Percentiles rank a stretch among this genome's conserved stretches.
phyloP scores from a whole-genome alignment of 164 flowering plant species.

The Vitis cinerea region DNA sequence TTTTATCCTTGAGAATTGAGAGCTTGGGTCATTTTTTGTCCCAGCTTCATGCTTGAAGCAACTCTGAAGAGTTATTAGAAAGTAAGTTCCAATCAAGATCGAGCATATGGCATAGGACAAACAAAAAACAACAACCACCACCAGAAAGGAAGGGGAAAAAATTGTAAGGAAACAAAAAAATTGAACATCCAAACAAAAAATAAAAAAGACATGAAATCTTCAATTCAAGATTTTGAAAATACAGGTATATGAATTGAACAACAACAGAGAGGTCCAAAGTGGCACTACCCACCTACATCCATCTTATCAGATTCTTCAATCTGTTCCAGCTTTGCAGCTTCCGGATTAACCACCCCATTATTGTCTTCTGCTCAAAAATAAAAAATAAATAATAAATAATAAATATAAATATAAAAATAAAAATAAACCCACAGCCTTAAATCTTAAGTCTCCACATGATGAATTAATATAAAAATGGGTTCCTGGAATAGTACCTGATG shows the following conservation, averaged over 20 bases:
- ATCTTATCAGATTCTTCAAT: conserved; percentile 35
- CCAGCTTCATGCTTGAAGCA: no score
- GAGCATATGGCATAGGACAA: neutral
- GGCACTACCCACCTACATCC: conserved; percentile 50
- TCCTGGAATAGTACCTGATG: conserved; percentile 42
- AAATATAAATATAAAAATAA: neutral
- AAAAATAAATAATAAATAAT: neutral
- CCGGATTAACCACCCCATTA: conserved; percentile 31
- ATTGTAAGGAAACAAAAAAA: no score
- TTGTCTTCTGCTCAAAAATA: conserved; percentile 30
- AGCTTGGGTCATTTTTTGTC: no score
- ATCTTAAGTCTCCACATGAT: neutral
- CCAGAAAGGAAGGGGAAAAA: no score
- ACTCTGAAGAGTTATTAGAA: neutral
- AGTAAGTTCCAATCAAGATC: neutral
- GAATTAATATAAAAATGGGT: neutral
- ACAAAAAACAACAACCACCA: neutral
- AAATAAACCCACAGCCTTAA: no score
- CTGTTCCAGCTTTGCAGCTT: conserved; percentile 36
- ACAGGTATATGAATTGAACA: neutral
- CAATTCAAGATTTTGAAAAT: neutral
- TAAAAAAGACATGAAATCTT: neutral
- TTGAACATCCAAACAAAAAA: no score
- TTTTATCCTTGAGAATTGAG: no score
- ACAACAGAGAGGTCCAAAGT: neutral